Base-by-base conservation (phyloP, 2,329 filamentous ascomycete species). In the Macrophomina pseudophaseolina region DNA sequence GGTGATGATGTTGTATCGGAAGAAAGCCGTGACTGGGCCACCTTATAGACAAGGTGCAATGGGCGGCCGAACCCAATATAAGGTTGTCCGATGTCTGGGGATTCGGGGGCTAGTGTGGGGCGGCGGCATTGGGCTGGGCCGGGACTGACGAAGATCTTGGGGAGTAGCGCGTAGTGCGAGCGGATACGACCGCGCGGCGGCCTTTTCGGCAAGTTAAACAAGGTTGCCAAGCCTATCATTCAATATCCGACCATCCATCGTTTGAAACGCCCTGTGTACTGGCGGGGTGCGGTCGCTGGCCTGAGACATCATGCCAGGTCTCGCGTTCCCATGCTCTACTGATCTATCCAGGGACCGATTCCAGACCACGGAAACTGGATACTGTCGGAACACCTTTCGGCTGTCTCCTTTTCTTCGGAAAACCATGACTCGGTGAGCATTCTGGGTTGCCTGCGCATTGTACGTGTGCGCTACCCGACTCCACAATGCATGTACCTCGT, bases 371-470 rank as follows among this genome's bases (percentile, higher is more conserved):
- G 14, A 16, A 2, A 1, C 16, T 14, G 16, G 33, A 28, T n/a
- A 35, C 9, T 8, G 23, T 35, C 44, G 30, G n/a, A 38, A 33
- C 42, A 48, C 44, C 28, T 59, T 16, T 16, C 30, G n/a, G 30
- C 18, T 40, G 44, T 44, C 58, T 62, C 58, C 58, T 62, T 62
- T 60, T 62, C 14, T n/a, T 49, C 32, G 58, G 58, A 16, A 48
- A 12, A 11, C 18, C 58, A 62, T 62, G 58, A 62, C 58, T 62
- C 58, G 44, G 44, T 16, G 16, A n/a, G 30, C 5, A 32, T 16
- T 23, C 38, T 46, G 40, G 11, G 40, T 14, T 38, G 6, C n/a
- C 14, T 53, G 49, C 30, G 49, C 53, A 42, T 38, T 28, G 58
- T 38, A 11, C 46, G 8, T 46, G 48, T 48, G 58, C 18, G 35